These are phyloP conservation scores for Meyerozyma smithsonii DNA, from an alignment of 1,139 yeast species.

Conservation along the genomic window DNA sequence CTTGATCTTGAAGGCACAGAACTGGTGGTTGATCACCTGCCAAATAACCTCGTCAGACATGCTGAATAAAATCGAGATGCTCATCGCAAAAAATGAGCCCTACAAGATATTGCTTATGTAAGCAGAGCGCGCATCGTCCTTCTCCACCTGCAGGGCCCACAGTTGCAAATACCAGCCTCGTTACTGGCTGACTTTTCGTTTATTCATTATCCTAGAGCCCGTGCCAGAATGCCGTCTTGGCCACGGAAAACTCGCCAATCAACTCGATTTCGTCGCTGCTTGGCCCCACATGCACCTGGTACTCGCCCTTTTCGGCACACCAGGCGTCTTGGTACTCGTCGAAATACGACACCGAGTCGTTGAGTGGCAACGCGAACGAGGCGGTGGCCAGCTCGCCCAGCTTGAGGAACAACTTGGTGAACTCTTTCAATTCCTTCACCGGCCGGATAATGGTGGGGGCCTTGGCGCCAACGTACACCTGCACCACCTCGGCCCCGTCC, in stretches of 20 bases:
- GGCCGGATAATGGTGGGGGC: conserved; percentile 45
- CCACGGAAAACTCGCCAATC: conserved; percentile 10
- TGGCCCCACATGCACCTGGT: conserved; percentile 44
- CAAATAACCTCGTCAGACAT: conserved; percentile 69
- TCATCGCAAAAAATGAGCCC: not conserved
- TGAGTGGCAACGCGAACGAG: conserved; percentile 29
- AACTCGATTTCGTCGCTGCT: conserved; percentile 21
- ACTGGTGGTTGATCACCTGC: conserved; percentile 87
- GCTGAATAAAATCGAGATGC: conserved; percentile 4
- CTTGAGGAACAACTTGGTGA: conserved; percentile 41
- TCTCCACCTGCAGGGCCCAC: too few species aligned
- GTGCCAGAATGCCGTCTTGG: conserved; percentile 12
- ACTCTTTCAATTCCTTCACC: conserved; percentile 53
- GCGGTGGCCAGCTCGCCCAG: conserved; percentile 39
- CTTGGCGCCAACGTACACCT: conserved; percentile 38
- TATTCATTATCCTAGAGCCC: conserved; percentile 12
- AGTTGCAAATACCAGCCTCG: too few species aligned
- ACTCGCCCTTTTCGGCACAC: conserved; percentile 47
- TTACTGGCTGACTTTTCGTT: too few species aligned
- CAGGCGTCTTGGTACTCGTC: conserved; percentile 45
- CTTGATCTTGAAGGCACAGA: conserved; percentile 82
- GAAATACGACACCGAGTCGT: conserved; percentile 53
- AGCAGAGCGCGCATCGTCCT: not conserved
- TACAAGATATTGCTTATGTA: too few species aligned
- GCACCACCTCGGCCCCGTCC: conserved; percentile 44